Evolutionary conservation across 306 rosid species (phyloP).

Genomic region (Trifolium dubium): DNA sequence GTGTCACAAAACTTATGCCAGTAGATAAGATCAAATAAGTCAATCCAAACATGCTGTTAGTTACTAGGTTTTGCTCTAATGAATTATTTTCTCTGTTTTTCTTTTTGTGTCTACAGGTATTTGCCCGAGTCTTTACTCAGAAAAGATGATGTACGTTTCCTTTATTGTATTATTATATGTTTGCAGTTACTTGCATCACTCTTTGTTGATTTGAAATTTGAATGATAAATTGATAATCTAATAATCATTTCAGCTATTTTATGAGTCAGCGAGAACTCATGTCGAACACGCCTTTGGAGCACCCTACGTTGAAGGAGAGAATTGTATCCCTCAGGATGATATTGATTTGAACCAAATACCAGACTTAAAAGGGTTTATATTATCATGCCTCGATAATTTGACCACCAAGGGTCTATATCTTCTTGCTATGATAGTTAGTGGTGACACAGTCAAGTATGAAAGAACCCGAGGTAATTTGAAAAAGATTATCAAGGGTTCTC

Average conservation of each 20-base stretch:
- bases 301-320: constrained; percentile 39
- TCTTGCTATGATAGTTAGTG: constrained; percentile 58
- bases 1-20: too few relatives aligned
- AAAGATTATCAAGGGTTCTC: constrained; percentile 50
- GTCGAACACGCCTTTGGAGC: constrained; percentile 66
- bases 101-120: constrained; percentile 30
- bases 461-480: constrained; percentile 73
- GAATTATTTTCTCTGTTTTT: neutral
- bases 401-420: constrained; percentile 69
- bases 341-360: constrained; percentile 30
- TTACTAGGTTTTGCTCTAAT: constrained; percentile 18
- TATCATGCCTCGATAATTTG: constrained; percentile 62
- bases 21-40: too few relatives aligned
- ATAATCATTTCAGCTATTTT: constrained; percentile 64
- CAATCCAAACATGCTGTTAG: neutral
- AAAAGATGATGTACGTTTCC: constrained; percentile 78
- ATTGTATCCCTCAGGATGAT: constrained; percentile 47
- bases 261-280: constrained; percentile 58
- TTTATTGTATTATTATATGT: constrained; percentile 29
- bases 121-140: constrained; percentile 73
- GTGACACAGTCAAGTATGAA: constrained; percentile 52
- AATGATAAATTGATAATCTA: constrained; percentile 32
- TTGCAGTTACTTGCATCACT: constrained; percentile 6
- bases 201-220: constrained; percentile 30
- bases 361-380: constrained; percentile 43